Conservation (phyloP, 495 filamentous ascomycete species). For the Mycothermus thermophilus region DNA sequence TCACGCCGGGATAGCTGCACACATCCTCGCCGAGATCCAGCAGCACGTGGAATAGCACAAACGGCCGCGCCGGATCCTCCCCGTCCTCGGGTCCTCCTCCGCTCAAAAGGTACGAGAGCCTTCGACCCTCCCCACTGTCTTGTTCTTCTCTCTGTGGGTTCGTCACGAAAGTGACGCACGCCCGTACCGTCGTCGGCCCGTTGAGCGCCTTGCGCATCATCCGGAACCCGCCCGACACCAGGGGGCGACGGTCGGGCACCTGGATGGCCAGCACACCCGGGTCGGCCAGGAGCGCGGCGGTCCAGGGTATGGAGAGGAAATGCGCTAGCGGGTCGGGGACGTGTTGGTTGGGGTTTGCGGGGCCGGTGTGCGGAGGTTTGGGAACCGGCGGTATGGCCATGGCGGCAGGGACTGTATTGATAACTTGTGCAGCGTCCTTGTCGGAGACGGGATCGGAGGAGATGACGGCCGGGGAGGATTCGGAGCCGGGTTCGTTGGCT, state of each 20-base stretch:
- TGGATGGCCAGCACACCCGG: slow-evolving; percentile 5
- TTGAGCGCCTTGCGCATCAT: slow-evolving; percentile 10
- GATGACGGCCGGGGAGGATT: too few relatives aligned
- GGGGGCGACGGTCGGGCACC: slow-evolving; percentile 10
- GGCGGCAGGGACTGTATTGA: neutral
- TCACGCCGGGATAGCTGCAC: slow-evolving; percentile 3
- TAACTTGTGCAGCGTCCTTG: neutral
- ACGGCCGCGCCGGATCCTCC: slow-evolving; percentile 10
- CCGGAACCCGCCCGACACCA: slow-evolving; percentile 10
- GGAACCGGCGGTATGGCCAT: neutral
- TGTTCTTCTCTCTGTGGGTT: neutral
- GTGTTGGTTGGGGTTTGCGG: slow-evolving; percentile 11
- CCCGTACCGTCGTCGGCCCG: slow-evolving; percentile 9
- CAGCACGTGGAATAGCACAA: slow-evolving; percentile 14
- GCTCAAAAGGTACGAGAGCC: slow-evolving; percentile 5
- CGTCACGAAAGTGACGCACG: slow-evolving; percentile 9
- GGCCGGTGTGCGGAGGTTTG: slow-evolving; percentile 2
- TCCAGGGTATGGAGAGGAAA: slow-evolving; percentile 14
- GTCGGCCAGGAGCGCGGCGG: slow-evolving; percentile 9
- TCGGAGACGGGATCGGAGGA: too few relatives aligned
- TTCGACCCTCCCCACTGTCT: neutral
- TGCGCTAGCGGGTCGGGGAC: slow-evolving; percentile 13
- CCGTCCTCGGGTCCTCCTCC: slow-evolving; percentile 10
- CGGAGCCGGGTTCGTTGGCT: too few relatives aligned
- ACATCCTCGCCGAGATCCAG: slow-evolving; percentile 15